These are phyloP conservation scores for Ambrosia artemisiifolia DNA, from an alignment of 129 eudicot species.

Conservation along the genomic window DNA sequence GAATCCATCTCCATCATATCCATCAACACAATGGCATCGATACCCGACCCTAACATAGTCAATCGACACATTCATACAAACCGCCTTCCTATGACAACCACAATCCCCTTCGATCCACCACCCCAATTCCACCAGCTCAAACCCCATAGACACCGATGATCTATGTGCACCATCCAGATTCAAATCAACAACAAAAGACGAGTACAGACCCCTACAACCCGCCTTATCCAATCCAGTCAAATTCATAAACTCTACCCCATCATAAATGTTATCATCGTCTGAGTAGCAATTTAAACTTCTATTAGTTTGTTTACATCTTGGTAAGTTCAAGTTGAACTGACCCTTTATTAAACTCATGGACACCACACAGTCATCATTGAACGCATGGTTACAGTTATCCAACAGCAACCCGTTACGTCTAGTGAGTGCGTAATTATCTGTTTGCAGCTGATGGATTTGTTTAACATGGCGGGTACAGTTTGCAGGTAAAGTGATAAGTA, in stretches of 20 bases:
- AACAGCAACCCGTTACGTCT: slow-evolving; percentile 45
- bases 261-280: slow-evolving; percentile 2
- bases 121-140: slow-evolving; percentile 58
- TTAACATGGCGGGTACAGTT: slow-evolving; percentile 43
- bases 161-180: not conserved
- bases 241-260: slow-evolving; percentile 25
- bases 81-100: slow-evolving; percentile 43
- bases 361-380: slow-evolving; percentile 35
- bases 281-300: slow-evolving; percentile 46
- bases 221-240: slow-evolving; percentile 6
- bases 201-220: slow-evolving; percentile 38
- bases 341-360: slow-evolving; percentile 25
- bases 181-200: slow-evolving; percentile 44
- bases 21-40: slow-evolving; percentile 60
- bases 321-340: slow-evolving; percentile 25
- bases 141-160: slow-evolving; percentile 42
- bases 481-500: slow-evolving; percentile 42
- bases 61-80: slow-evolving; percentile 31
- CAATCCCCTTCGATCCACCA: slow-evolving; percentile 74
- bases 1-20: slow-evolving; percentile 83
- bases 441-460: slow-evolving; percentile 10
- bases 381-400: slow-evolving; percentile 36
- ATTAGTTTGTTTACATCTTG: slow-evolving; percentile 11
- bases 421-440: slow-evolving; percentile 41
- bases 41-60: slow-evolving; percentile 20